These are phyloP conservation scores for Vararia minispora DNA, from an alignment of 768 basidiomycete species.

Conservation along the genomic window DNA sequence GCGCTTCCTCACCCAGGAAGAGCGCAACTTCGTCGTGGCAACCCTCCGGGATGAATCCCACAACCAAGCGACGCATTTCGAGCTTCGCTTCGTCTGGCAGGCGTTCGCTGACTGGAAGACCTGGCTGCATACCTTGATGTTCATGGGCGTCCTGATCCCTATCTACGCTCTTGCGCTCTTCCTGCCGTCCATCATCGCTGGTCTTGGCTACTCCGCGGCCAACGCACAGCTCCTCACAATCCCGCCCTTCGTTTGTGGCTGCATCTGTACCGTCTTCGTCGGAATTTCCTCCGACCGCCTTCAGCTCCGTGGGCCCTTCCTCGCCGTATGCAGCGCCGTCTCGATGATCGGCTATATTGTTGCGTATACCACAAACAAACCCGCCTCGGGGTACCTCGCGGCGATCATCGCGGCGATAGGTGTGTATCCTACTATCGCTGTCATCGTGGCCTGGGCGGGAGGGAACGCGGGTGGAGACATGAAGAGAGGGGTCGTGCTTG, in stretches of 20 bases:
- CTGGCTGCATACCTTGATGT: constrained; percentile 25
- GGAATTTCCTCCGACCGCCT: constrained; percentile 25
- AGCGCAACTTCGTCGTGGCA: constrained; percentile 22
- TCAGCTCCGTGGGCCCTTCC: constrained; percentile 35
- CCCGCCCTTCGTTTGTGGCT: constrained; percentile 24
- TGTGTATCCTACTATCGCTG: constrained; percentile 37
- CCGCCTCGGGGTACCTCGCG: constrained; percentile 31
- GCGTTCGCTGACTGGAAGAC: constrained; percentile 21
- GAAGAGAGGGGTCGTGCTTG: constrained; percentile 39
- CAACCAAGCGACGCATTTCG: constrained; percentile 23
- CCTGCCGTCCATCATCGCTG: constrained; percentile 23
- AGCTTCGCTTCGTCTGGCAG: constrained; percentile 24
- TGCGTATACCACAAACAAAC: constrained; percentile 25
- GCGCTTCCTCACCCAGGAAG: constrained; percentile 26
- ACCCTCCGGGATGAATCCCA: constrained; percentile 18
- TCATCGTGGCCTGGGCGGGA: constrained; percentile 42
- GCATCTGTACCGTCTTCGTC: constrained; percentile 19
- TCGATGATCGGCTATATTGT: constrained; percentile 42
- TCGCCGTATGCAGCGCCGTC: constrained; percentile 30
- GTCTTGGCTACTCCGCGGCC: constrained; percentile 37
- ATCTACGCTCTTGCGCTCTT: constrained; percentile 32
- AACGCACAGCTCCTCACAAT: constrained; percentile 27
- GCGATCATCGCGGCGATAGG: constrained; percentile 40
- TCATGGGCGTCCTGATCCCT: constrained; percentile 30
- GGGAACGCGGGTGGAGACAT: constrained; percentile 46